Percentiles rank a stretch among this genome's conserved stretches.
Evolutionary conservation across 2,329 filamentous ascomycete genomes (phyloP).

Genomic region (Eutypella sp.): DNA sequence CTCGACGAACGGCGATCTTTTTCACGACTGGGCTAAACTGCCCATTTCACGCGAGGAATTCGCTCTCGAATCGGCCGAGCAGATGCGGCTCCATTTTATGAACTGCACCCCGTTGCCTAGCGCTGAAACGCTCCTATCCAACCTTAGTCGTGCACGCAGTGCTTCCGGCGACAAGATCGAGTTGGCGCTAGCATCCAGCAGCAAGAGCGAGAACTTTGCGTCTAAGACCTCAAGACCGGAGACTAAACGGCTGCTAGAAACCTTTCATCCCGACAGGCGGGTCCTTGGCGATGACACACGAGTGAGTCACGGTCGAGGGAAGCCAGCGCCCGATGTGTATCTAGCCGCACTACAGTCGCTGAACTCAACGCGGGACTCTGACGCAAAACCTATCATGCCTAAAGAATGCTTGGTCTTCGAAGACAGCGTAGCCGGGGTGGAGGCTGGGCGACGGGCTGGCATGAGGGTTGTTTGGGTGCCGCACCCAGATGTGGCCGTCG

Average conservation of each 20-base stretch:
- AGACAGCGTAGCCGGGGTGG: conserved; percentile 66
- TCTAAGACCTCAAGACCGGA: conserved; percentile 48
- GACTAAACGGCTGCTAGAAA: conserved; percentile 22
- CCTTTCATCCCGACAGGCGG: conserved; percentile 48
- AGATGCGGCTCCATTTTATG: too few relatives aligned
- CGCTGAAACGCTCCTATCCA: too few relatives aligned
- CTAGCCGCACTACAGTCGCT: conserved; percentile 60
- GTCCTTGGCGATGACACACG: conserved; percentile 63
- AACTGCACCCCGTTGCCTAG: too few relatives aligned
- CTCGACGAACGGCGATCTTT: conserved; percentile 46
- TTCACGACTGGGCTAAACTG: conserved; percentile 63
- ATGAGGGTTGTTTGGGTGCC: conserved; percentile 72
- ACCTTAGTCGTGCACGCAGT: too few relatives aligned
- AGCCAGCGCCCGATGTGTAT: conserved; percentile 71
- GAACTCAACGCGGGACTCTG: conserved; percentile 49
- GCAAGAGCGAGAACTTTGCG: conserved; percentile 51
- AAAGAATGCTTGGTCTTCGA: conserved; percentile 71
- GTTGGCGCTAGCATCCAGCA: conserved; percentile 66
- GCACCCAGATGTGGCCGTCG: conserved; percentile 57
- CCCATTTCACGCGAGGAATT: too few relatives aligned
- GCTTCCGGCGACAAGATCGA: too few relatives aligned
- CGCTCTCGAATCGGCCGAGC: too few relatives aligned
- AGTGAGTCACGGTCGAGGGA: conserved; percentile 58
- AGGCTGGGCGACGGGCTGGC: conserved; percentile 64
- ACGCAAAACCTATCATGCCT: conserved; percentile 47